Conservation (phyloP, 225 moss, liverwort and hornwort genomes). For the Physcomitrium patens region DNA sequence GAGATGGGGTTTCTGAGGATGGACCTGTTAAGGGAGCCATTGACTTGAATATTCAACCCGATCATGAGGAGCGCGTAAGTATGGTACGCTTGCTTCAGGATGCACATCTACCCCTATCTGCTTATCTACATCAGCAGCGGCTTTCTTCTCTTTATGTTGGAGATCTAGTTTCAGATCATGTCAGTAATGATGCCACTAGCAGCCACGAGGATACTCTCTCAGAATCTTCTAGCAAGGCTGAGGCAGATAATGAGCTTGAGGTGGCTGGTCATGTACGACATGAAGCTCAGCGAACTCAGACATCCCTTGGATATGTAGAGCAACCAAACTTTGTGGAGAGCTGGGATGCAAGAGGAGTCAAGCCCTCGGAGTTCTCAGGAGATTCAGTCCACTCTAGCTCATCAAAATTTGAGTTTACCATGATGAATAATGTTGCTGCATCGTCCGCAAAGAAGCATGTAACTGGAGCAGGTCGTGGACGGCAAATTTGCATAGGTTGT, state of each 20-base stretch:
- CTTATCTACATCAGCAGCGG: constrained; percentile 85
- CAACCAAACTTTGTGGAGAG: constrained; percentile 65
- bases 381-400: constrained; percentile 76
- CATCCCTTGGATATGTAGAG: constrained; percentile 59
- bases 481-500: constrained; percentile 70
- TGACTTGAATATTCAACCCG: constrained; percentile 96
- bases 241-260: constrained; percentile 70
- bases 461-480: constrained; percentile 66
- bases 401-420: constrained; percentile 60
- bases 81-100: constrained; percentile 89
- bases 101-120: constrained; percentile 84
- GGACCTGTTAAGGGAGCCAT: constrained; percentile 79
- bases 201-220: constrained; percentile 93
- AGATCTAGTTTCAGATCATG: constrained; percentile 71
- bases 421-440: constrained; percentile 57
- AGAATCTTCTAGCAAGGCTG: constrained; percentile 82
- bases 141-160: constrained; percentile 77
- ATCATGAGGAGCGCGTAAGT: constrained; percentile 92
- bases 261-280: constrained; percentile 49
- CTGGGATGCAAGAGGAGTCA: constrained; percentile 65
- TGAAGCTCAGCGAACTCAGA: constrained; percentile 55
- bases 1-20: constrained; percentile 55
- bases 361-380: constrained; percentile 66
- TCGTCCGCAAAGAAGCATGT: constrained; percentile 54
- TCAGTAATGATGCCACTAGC: constrained; percentile 83